Evolutionary conservation across 1,284 basidiomycete genomes (phyloP), one percentile per base, ranked within the genome.

Genomic region (Flammula alnicola): DNA sequence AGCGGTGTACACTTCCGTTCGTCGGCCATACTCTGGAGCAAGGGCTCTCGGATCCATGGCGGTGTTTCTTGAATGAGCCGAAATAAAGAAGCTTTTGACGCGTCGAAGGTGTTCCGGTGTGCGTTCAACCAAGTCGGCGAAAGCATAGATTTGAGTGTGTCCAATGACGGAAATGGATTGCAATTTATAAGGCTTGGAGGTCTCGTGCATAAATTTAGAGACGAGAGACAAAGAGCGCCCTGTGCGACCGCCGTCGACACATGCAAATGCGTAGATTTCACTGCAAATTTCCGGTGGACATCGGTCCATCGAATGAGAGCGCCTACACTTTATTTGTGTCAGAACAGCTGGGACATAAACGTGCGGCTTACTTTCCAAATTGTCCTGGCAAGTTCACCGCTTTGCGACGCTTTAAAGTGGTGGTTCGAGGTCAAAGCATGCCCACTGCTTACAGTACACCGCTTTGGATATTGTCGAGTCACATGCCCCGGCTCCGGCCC

Each of bases 221-320:
- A 59, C 62, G 16, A 59, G 60, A 26, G 60, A 57, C 8, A 62
- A 47, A 39, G 62, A 52, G 12, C 62, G 49, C 9, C 59, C 62
- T 10, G 60, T 63, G 16, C 47, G 40, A 9, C 62, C 62, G 32
- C 55, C 54, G 49, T 63, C 62, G 8, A 38, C 29, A 38, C 55
- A 60, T 19, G 60, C 56, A 11, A 58, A 51, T 5, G 50, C 47
- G 38, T 54, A 59, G 23, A 63, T 62, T 37, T 59, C 49, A 17
- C 49, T 41, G 41, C 57, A 60, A 10, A 63, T 53, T 49, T 63
- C 62, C 4, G 52, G 45, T 26, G 62, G 62, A 42, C 49, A 57
- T 14, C 46, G 54, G 23, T 56, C 51, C 51, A 58, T 55, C 3
- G 11, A 37, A 17, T 20, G 11, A 19, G 30, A n/a, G 30, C 5